Evolutionary conservation across 805 yeast genomes (phyloP).

Genomic region (Ogataea trehalophila): DNA sequence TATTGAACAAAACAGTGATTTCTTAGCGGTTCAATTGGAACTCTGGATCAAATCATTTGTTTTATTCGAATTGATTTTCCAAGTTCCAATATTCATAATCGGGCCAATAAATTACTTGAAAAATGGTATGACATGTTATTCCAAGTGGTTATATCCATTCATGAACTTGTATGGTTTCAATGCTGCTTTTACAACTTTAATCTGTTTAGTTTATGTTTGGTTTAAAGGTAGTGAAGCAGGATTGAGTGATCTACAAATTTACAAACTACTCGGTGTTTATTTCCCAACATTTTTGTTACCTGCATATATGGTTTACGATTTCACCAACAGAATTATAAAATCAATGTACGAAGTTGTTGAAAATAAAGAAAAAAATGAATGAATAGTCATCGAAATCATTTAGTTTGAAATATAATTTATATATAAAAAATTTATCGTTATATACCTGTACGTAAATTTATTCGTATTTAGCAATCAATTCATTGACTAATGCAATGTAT

Average conservation of each 20-base stretch:
- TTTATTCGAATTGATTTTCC: conserved; percentile 64
- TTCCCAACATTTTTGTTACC: conserved; percentile 73
- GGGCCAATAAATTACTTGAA: conserved; percentile 32
- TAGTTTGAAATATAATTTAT: too few species aligned
- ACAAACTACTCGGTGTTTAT: conserved; percentile 49
- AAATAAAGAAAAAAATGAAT: conserved; percentile 1
- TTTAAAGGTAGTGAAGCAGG: conserved; percentile 34
- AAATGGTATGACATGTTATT: conserved; percentile 14
- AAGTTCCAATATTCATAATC: conserved; percentile 69
- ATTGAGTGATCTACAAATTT: conserved; percentile 32
- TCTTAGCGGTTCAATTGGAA: conserved; percentile 46
- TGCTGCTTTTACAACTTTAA: conserved; percentile 74
- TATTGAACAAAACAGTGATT: conserved; percentile 61
- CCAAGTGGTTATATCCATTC: conserved; percentile 19
- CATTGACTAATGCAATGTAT: conserved; percentile 65
- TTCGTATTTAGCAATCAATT: conserved; percentile 51
- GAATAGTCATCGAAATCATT: not conserved
- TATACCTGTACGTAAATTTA: conserved; percentile 2
- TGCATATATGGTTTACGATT: conserved; percentile 47
- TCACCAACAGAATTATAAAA: conserved; percentile 15
- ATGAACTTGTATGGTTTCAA: conserved; percentile 71
- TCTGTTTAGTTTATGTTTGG: conserved; percentile 56
- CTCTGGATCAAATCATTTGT: conserved; percentile 74
- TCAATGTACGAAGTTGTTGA: conserved; percentile 1
- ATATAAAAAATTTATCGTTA: too few species aligned